Evolutionary conservation across 345 rosid species (phyloP).

Genomic region (Euphorbia pulcherrima): DNA sequence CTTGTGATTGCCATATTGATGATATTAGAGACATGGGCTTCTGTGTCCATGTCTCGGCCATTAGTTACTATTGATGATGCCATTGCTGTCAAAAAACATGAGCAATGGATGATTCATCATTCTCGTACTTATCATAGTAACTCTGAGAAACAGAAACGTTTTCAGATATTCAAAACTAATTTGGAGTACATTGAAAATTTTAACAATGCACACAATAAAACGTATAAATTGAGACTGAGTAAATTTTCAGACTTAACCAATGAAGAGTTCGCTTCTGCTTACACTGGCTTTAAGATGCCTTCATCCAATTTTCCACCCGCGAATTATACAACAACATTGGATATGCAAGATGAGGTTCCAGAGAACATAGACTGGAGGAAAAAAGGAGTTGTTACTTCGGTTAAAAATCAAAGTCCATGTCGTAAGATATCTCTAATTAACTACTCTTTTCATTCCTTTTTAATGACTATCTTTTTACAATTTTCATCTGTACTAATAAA

Average conservation of each 20-base stretch:
- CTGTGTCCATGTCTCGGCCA: neutral
- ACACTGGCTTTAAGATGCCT: neutral
- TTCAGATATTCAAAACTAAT: constrained; percentile 25
- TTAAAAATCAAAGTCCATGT: neutral
- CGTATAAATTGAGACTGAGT: neutral
- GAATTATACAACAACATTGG: too few relatives aligned
- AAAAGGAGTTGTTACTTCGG: neutral
- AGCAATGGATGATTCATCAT: constrained; percentile 24
- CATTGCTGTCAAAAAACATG: constrained; percentile 12
- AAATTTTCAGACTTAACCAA: neutral
- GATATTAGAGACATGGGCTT: neutral
- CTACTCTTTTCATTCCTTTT: too few relatives aligned
- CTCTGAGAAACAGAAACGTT: constrained; percentile 22
- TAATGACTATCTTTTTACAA: too few relatives aligned
- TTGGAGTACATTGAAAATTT: constrained; percentile 11
- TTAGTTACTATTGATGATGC: neutral
- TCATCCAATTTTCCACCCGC: too few relatives aligned
- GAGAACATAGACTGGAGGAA: constrained; percentile 3
- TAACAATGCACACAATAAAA: constrained; percentile 3
- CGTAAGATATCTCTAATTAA: neutral
- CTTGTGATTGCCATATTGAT: neutral
- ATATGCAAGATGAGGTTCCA: neutral
- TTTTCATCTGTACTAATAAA: too few relatives aligned
- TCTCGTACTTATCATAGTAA: constrained; percentile 9
- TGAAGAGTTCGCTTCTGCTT: neutral